Base-by-base conservation (phyloP, 2,329 filamentous ascomycete species). In the Claviceps humidiphila region DNA sequence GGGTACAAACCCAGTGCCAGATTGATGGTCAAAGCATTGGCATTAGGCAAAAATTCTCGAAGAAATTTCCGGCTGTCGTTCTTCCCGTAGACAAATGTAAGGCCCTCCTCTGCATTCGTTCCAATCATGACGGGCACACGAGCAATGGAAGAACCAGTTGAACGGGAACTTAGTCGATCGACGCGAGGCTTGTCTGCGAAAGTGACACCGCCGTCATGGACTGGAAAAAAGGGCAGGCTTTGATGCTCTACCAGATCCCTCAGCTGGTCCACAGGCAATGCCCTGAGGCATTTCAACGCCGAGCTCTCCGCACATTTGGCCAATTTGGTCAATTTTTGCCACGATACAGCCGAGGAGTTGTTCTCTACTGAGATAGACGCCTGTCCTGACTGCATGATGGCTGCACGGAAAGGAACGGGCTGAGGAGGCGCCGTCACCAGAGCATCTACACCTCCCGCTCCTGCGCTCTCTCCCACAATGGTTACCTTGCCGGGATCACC, bases 401-500 rank as follows among this genome's bases (percentile, higher is more conserved):
- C 50, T 7, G n/a, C 50, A 24, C 45, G 50, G 22, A 52, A 52
- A 24, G 50, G 42, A 3, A 42, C 7, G 2, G 50, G 50, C 7
- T 43, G 14, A 5, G 44, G 44, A 13, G 44, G 44, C 13, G 44
- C 6, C 3, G 44, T 48, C 34, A 52, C 45, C 14, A 52, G 45
- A n/a, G 24, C 22, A 38, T 52, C 55, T 53, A 80, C 77, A 0
- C 77, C 81, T 45, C 81, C 80, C 0, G 69, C 65, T 2, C 75
- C 75, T 0, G 76, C 74, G 1, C 68, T 72, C 58, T 82, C 75
- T 1, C 81, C 80, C 71, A 74, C 80, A 37, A 84, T 76, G 0
- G 79, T 83, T 3, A 83, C 78, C 54, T 77, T 78, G 0, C 65
- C 63, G 0, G 79, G 76, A 59, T 84, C 80, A 1, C 81, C 82